Conservation (phyloP, 352 stramenopile species). For the Pythium rhizo-oryzae region DNA sequence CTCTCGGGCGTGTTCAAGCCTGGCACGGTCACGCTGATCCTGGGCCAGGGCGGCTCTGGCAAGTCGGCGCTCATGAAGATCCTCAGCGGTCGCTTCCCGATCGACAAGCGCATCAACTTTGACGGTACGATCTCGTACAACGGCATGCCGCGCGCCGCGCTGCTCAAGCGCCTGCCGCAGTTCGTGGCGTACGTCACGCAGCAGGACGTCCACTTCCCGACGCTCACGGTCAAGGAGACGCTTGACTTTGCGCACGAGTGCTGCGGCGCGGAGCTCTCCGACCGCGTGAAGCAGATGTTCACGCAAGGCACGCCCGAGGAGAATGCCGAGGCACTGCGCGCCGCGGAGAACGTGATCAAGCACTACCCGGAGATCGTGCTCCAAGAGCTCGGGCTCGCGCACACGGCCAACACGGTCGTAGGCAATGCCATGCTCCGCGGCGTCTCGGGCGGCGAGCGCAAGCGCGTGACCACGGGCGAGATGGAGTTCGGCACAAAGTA, state of each 20-base stretch:
- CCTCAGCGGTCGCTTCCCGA: constrained; percentile 49
- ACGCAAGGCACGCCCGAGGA: constrained; percentile 44
- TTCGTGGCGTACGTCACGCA: constrained; percentile 59
- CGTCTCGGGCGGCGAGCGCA: constrained; percentile 65
- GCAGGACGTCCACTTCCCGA: constrained; percentile 50
- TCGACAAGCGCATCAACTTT: constrained; percentile 43
- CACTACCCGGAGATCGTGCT: constrained; percentile 63
- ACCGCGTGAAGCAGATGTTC: constrained; percentile 36
- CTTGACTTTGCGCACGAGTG: constrained; percentile 59
- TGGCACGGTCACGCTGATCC: constrained; percentile 55
- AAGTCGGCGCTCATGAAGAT: constrained; percentile 66
- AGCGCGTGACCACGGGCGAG: constrained; percentile 73
- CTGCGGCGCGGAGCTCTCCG: constrained; percentile 43
- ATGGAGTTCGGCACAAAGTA: constrained; percentile 76
- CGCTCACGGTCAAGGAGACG: constrained; percentile 53
- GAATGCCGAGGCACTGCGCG: constrained; percentile 43
- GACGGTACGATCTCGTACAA: constrained; percentile 54
- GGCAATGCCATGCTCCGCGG: constrained; percentile 56
- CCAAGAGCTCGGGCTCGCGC: constrained; percentile 49
- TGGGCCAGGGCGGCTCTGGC: constrained; percentile 52
- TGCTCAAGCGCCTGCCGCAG: constrained; percentile 45
- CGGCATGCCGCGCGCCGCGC: constrained; percentile 30
- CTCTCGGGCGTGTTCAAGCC: constrained; percentile 49
- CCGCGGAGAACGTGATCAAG: constrained; percentile 38
- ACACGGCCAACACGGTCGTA: constrained; percentile 74